phyloP scores from a whole-genome alignment of 192 early-diverging fungal species.

The Piromyces finnis region DNA sequence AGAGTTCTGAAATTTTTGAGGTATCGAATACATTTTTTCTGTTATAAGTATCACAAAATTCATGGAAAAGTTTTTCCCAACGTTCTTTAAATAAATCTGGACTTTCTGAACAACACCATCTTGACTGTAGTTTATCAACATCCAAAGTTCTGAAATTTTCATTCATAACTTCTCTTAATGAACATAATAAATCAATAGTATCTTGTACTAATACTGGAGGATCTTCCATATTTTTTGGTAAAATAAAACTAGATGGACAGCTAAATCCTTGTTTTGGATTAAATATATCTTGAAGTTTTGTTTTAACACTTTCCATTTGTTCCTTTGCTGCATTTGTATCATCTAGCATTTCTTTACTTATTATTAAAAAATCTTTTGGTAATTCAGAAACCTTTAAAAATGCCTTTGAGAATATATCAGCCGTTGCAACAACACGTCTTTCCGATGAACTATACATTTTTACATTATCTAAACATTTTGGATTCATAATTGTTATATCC shows the following conservation, averaged over 20 bases:
- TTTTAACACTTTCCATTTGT: constrained; percentile 75
- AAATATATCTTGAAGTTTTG: constrained; percentile 46
- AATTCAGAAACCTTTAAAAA: constrained; percentile 43
- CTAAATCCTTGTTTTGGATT: constrained; percentile 18
- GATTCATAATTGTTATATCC: constrained; percentile 78
- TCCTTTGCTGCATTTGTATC: constrained; percentile 89
- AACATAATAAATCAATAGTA: constrained; percentile 46
- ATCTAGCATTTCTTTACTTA: constrained; percentile 83
- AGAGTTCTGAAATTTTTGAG: constrained; percentile 77
- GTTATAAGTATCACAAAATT: constrained; percentile 49
- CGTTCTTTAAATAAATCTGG: constrained; percentile 71
- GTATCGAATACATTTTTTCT: constrained; percentile 45
- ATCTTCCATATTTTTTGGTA: constrained; percentile 4
- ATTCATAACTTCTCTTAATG: constrained; percentile 53
- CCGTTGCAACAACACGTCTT: constrained; percentile 70
- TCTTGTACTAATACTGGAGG: constrained; percentile 32
- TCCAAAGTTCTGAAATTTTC: constrained; percentile 49
- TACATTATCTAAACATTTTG: constrained; percentile 68
- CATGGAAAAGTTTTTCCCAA: constrained; percentile 91
- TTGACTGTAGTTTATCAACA: constrained; percentile 38
- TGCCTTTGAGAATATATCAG: constrained; percentile 40
- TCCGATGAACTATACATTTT: constrained; percentile 73
- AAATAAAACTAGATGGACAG: constrained; percentile 6
- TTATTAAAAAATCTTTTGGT: constrained; percentile 37
- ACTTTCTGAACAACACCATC: constrained; percentile 84